Conservation (phyloP, 1,284 basidiomycete genomes). For the Retiboletus fuscus region DNA sequence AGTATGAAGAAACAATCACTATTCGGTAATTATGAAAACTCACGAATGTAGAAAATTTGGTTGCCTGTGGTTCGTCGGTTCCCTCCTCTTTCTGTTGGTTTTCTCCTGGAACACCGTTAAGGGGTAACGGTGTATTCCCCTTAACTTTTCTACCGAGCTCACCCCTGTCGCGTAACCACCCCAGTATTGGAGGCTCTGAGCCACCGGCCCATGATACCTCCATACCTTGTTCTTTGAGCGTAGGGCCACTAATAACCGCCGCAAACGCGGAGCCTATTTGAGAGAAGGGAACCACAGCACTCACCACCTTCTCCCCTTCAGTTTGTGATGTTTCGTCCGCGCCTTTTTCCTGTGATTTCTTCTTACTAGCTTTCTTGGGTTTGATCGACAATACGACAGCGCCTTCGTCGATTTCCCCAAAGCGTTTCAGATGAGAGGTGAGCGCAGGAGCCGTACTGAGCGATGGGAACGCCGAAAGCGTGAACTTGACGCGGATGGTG, state of each 20-base stretch:
- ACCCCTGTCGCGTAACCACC: constrained; percentile 79
- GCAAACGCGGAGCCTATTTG: constrained; percentile 80
- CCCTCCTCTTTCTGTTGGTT: neutral
- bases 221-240: constrained; percentile 55
- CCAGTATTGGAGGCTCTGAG: constrained; percentile 79
- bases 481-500: constrained; percentile 77
- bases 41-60: constrained; percentile 49
- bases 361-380: constrained; percentile 53
- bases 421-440: constrained; percentile 63
- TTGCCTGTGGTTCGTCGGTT: constrained; percentile 19
- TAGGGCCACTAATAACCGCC: constrained; percentile 67
- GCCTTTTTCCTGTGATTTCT: constrained; percentile 30
- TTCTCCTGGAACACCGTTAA: constrained; percentile 2
- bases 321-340: constrained; percentile 45
- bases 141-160: constrained; percentile 58
- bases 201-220: constrained; percentile 78
- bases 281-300: constrained; percentile 78
- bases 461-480: constrained; percentile 65
- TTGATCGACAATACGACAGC: constrained; percentile 75
- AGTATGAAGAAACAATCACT: constrained; percentile 11
- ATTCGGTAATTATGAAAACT: constrained; percentile 12
- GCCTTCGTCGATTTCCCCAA: constrained; percentile 70
- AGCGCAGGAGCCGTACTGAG: constrained; percentile 66
- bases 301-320: constrained; percentile 71
- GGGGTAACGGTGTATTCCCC: neutral